Conservation (phyloP, 192 early-diverging fungal species). For the Entomortierella chlamydospora region DNA sequence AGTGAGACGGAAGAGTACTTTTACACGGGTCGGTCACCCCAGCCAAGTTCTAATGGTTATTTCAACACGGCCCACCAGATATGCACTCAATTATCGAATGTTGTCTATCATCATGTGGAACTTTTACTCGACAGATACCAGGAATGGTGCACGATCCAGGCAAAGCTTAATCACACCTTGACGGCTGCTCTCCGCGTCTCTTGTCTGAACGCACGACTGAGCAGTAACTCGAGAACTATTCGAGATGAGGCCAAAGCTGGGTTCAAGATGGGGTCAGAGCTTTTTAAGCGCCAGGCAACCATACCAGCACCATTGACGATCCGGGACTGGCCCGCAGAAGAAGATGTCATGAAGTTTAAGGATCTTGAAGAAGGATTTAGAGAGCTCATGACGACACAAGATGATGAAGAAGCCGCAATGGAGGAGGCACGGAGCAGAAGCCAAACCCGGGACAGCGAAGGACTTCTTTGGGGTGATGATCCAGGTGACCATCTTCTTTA, state of each 20-base stretch:
- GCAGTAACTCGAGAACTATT: constrained; percentile 33
- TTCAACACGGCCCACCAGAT: constrained; percentile 52
- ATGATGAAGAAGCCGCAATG: constrained; percentile 24
- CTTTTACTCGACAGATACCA: constrained; percentile 41
- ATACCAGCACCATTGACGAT: constrained; percentile 36
- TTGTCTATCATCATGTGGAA: constrained; percentile 51
- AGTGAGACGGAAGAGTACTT: constrained; percentile 24
- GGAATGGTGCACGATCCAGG: constrained; percentile 46
- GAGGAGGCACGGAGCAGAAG: neutral
- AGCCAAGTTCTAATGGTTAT: constrained; percentile 19
- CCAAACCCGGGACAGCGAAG: constrained; percentile 14
- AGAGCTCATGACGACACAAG: constrained; percentile 44
- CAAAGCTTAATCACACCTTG: constrained; percentile 36
- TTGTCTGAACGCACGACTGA: constrained; percentile 39
- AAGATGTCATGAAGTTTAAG: constrained; percentile 47
- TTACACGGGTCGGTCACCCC: neutral
- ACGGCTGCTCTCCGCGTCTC: constrained; percentile 39
- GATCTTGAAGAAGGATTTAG: constrained; percentile 49
- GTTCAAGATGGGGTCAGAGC: constrained; percentile 45
- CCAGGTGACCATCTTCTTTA: constrained; percentile 33
- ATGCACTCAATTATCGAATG: constrained; percentile 48
- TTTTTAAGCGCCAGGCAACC: constrained; percentile 39
- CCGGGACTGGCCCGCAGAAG: constrained; percentile 53
- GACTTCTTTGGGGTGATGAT: constrained; percentile 11
- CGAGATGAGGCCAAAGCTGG: constrained; percentile 51